Conservation (phyloP, 2,329 filamentous ascomycete genomes). For the Nemania sp. region DNA sequence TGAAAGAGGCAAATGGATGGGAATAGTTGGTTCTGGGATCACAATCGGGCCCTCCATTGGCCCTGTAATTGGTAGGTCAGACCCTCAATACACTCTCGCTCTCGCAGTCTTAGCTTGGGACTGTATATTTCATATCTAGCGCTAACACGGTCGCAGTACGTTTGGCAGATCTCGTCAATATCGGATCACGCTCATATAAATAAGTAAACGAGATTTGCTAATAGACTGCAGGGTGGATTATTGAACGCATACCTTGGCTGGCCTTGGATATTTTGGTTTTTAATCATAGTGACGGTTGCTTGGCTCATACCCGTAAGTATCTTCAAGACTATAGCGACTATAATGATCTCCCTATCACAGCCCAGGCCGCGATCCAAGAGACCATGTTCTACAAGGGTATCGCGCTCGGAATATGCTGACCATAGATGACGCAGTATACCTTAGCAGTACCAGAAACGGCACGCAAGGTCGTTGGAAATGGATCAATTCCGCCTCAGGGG, state of each 20-base stretch:
- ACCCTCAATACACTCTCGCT: background rate
- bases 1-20: slow-evolving; percentile 75
- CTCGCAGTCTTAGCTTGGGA: background rate
- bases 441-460: slow-evolving; percentile 63
- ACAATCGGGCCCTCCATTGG: slow-evolving; percentile 57
- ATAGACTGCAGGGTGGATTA: slow-evolving; percentile 57
- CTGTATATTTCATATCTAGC: background rate
- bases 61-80: slow-evolving; percentile 20
- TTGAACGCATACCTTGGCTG: slow-evolving; percentile 66
- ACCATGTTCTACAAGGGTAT: too few relatives aligned
- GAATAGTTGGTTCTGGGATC: slow-evolving; percentile 61
- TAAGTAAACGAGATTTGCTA: slow-evolving; percentile 51
- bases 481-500: slow-evolving; percentile 59
- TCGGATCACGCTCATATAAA: background rate
- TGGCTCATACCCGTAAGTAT: slow-evolving; percentile 51
- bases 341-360: too few relatives aligned
- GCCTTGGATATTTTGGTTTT: slow-evolving; percentile 72
- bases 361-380: background rate
- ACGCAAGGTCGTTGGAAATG: slow-evolving; percentile 63
- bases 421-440: slow-evolving; percentile 40
- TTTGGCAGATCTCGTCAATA: background rate
- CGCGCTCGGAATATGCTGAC: background rate
- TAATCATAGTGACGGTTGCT: slow-evolving; percentile 55
- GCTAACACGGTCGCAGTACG: slow-evolving; percentile 22
- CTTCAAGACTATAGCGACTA: background rate